These are phyloP conservation scores for Eimeria brunetti DNA, from an alignment of 169 alveolate genomes.

Conservation along the genomic window DNA sequence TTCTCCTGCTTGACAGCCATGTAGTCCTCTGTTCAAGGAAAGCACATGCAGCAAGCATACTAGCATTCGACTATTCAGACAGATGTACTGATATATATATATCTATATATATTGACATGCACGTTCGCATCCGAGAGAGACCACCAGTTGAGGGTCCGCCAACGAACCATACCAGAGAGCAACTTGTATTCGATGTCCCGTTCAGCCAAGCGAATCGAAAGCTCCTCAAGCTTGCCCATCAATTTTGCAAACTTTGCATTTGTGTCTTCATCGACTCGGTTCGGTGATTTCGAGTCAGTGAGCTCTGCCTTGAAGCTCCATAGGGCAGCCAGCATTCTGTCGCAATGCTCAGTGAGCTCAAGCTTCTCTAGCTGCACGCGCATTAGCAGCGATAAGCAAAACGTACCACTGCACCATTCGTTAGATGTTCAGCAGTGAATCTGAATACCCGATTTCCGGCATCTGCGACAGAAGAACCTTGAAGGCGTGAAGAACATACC, in stretches of 20 bases:
- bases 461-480: background rate
- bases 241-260: constrained; percentile 86
- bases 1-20: constrained; percentile 34
- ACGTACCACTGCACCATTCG: background rate
- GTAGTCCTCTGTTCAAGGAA: constrained; percentile 52
- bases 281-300: constrained; percentile 79
- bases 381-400: background rate
- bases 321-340: constrained; percentile 84
- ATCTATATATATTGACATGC: background rate
- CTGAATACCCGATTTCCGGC: background rate
- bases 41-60: background rate
- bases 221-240: constrained; percentile 86
- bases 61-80: background rate
- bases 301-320: constrained; percentile 84
- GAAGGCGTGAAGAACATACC: constrained; percentile 61
- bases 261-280: constrained; percentile 85
- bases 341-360: constrained; percentile 86
- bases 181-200: constrained; percentile 84
- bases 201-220: constrained; percentile 84
- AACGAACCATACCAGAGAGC: constrained; percentile 78
- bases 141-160: background rate
- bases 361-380: constrained; percentile 83
- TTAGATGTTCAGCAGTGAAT: background rate
- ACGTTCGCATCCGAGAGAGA: background rate
- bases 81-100: too few species aligned